Evolutionary conservation across 257 asterid species (phyloP).

Genomic region (Echium plantagineum): DNA sequence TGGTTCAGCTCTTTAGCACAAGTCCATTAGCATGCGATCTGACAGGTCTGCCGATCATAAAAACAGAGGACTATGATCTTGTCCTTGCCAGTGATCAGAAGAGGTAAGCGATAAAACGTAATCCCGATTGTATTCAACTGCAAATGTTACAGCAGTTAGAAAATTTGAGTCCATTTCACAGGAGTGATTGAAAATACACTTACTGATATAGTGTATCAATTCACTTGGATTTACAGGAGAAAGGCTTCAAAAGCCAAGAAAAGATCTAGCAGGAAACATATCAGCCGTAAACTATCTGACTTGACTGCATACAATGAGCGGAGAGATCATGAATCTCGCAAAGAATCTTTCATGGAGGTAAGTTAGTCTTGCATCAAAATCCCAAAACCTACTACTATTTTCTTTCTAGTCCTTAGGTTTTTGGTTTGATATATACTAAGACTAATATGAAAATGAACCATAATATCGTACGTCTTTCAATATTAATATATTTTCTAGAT

Average conservation of each 20-base stretch:
- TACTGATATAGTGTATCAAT: background rate
- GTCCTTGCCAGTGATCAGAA: slow-evolving; percentile 23
- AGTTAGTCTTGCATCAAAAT: background rate
- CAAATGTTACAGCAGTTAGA: background rate
- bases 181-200: too few relatives aligned
- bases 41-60: slow-evolving; percentile 31
- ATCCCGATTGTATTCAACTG: background rate
- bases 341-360: background rate
- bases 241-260: background rate
- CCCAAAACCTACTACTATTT: too few relatives aligned
- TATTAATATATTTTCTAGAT: too few relatives aligned
- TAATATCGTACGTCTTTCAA: too few relatives aligned
- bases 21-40: slow-evolving; percentile 52
- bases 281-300: background rate
- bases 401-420: too few relatives aligned
- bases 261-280: background rate
- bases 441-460: too few relatives aligned
- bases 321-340: background rate
- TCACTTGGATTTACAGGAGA: background rate
- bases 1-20: slow-evolving; percentile 43
- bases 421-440: too few relatives aligned
- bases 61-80: slow-evolving; percentile 18
- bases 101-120: slow-evolving; percentile 28
- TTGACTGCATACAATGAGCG: background rate
- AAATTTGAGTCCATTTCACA: too few relatives aligned